phyloP scores from a whole-genome alignment of 2,329 filamentous ascomycete genomes.

The Phialocephala sp. region DNA sequence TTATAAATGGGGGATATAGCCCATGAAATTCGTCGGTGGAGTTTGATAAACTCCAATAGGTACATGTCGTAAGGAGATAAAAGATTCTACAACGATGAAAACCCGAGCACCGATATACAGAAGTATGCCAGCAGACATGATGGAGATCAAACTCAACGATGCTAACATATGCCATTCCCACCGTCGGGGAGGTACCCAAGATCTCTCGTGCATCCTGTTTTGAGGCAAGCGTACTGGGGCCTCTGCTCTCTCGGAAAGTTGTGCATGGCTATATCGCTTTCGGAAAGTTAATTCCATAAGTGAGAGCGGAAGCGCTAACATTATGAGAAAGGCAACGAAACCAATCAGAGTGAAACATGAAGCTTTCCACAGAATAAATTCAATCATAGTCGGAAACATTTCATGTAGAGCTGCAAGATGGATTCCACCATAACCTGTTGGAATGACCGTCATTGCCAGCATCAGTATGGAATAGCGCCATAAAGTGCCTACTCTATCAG shows the following conservation, averaged over 20 bases:
- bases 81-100: constrained; percentile 24
- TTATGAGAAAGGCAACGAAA: neutral
- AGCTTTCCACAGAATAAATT: constrained; percentile 20
- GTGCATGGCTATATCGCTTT: neutral
- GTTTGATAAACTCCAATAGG: constrained; percentile 26
- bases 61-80: constrained; percentile 23
- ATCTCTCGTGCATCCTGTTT: neutral
- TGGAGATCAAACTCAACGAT: neutral
- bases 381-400: constrained; percentile 16
- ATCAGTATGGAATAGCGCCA: too few species aligned
- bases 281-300: neutral
- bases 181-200: neutral
- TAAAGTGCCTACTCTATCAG: neutral
- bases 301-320: neutral
- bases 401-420: constrained; percentile 16
- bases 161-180: neutral
- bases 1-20: neutral
- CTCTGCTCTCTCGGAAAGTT: too few species aligned
- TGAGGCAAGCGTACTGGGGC: too few species aligned
- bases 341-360: constrained; percentile 11
- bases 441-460: constrained; percentile 20
- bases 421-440: constrained; percentile 14
- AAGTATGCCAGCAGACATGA: too few species aligned
- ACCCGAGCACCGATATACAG: constrained; percentile 13
- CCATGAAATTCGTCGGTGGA: constrained; percentile 17